Base-by-base conservation (phyloP, 805 yeast genomes). In the Zygosaccharomyces bailii region DNA sequence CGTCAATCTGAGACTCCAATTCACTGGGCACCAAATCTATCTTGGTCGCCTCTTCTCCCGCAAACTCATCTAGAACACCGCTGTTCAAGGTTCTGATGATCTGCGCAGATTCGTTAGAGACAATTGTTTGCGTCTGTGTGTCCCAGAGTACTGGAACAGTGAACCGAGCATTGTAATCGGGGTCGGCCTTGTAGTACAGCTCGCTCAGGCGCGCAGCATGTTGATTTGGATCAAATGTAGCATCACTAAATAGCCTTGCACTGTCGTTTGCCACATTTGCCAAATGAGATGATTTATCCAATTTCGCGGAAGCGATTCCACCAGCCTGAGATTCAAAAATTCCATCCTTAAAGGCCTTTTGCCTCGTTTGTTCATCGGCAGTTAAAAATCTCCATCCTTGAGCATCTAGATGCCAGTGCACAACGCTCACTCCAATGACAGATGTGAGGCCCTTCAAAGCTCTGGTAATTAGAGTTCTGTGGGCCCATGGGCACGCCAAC, bases 121-220 rank as follows among this genome's bases (percentile, higher is more conserved):
- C 98, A 62, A 91, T 86, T 1, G 96, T 85, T 43, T 79, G 68
- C 24, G 77, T 75, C 67, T 90, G 82, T 59, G 76, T 84, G 66
- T 91, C 98, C 93, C 96, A 91, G 55, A 91, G 72, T 2, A 90
- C 86, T 1, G 98, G 98, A 27, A 91, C 98, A 1, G 97, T 90
- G 61, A 80, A 86, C 51, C 97, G 73, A 3, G 95, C 96, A 11
- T 65, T 68, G 66, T 88, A 90, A 23, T 83, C 76, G 1, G 90
- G 82, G 42, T 87, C 73, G 6, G 86, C 86, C 64, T 80, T 81
- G 67, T 69, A 80, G 63, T 91, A 91, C 18, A 90, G 57, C 54
- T 91, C 84, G 23, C 82, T 74, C 39, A 90, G 50, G 53, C 88
- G 73, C 43, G 74, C 66, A 53, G 70, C 71, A 5, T 80, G 80